Evolutionary conservation across 108 stramenopile genomes (phyloP).

Genomic region (Cylindrotheca fusiformis): DNA sequence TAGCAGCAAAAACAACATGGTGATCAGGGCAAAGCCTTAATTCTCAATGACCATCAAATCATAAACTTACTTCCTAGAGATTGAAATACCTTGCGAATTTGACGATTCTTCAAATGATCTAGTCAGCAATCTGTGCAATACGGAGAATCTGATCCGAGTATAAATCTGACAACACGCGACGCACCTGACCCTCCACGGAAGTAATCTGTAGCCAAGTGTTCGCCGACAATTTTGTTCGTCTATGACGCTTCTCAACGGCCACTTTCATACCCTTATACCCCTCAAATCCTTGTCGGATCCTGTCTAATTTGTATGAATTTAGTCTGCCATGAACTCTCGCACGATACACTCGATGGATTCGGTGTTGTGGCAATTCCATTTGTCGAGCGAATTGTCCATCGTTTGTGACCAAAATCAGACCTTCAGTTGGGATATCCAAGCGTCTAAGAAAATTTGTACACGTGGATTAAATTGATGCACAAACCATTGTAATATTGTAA

Average conservation of each 20-base stretch:
- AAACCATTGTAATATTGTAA: no score
- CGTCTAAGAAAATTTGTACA: constrained; percentile 81
- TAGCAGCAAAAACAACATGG: neutral
- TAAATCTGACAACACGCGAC: no score
- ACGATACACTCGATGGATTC: constrained; percentile 70
- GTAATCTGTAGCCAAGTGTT: constrained; percentile 78
- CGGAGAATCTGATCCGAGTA: no score
- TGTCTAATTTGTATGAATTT: constrained; percentile 48
- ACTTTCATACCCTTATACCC: constrained; percentile 71
- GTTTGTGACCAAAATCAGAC: constrained; percentile 75
- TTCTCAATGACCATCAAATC: neutral
- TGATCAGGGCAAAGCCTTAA: neutral
- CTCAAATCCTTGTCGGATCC: constrained; percentile 41
- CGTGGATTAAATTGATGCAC: no score
- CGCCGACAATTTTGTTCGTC: constrained; percentile 16
- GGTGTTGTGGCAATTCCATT: constrained; percentile 68
- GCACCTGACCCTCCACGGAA: constrained; percentile 43
- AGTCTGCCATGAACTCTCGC: constrained; percentile 70
- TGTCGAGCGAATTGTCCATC: constrained; percentile 67
- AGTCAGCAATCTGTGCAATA: no score
- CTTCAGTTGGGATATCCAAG: constrained; percentile 81
- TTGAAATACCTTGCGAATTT: constrained; percentile 67
- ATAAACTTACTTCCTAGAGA: constrained; percentile 48
- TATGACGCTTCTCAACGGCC: constrained; percentile 35
- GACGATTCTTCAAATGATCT: no score